phyloP scores from a whole-genome alignment of 805 yeast species.

The Candida insectorum region DNA sequence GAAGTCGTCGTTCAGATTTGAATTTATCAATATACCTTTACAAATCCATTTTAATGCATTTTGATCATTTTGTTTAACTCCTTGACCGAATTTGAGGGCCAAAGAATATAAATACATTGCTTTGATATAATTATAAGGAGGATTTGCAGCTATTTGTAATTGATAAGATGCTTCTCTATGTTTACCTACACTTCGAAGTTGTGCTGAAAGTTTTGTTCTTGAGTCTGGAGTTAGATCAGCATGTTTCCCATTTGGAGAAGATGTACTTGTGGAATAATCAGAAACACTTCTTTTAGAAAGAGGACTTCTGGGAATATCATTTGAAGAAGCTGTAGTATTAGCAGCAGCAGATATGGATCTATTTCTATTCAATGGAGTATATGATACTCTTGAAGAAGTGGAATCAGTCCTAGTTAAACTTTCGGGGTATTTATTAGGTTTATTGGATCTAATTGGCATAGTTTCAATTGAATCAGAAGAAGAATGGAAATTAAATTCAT shows the following conservation, averaged over 20 bases:
- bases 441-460: too few relatives aligned
- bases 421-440: too few relatives aligned
- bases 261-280: slow-evolving; percentile 5
- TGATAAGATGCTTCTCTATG: slow-evolving; percentile 68
- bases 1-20: slow-evolving; percentile 11
- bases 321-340: background rate
- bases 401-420: background rate
- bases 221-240: slow-evolving; percentile 26
- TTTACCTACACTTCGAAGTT: slow-evolving; percentile 54
- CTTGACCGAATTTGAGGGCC: slow-evolving; percentile 67
- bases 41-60: slow-evolving; percentile 61
- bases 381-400: background rate
- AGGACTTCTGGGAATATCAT: background rate
- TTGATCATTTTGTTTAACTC: slow-evolving; percentile 53
- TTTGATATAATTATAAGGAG: slow-evolving; percentile 50
- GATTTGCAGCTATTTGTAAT: slow-evolving; percentile 58
- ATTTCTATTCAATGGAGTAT: background rate
- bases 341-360: slow-evolving; percentile 5
- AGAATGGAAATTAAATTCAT: slow-evolving; percentile 15
- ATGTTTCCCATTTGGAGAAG: slow-evolving; percentile 8
- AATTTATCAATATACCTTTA: slow-evolving; percentile 32
- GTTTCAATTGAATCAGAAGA: slow-evolving; percentile 13
- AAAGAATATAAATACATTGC: slow-evolving; percentile 71
- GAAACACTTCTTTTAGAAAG: slow-evolving; percentile 8
- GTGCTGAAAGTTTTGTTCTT: slow-evolving; percentile 43